Evolutionary conservation across 2,329 filamentous ascomycete genomes (phyloP).

Genomic region (Aspergillus sp.): DNA sequence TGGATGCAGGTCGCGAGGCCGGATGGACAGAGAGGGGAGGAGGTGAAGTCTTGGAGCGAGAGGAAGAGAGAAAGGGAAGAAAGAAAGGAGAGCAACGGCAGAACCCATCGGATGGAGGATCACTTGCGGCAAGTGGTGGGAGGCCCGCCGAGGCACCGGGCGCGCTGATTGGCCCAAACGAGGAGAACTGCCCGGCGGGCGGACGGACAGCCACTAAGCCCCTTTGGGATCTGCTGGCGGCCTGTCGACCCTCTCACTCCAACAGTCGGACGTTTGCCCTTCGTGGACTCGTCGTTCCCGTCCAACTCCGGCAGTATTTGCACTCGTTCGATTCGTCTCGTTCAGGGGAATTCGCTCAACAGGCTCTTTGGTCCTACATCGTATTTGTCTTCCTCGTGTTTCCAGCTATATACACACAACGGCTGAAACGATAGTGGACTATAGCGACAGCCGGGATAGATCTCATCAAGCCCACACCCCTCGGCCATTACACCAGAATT

Average conservation of each 20-base stretch:
- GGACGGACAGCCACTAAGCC: conserved; percentile 28
- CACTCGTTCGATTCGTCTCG: conserved; percentile 61
- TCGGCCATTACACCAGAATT: neutral
- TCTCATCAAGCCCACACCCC: neutral
- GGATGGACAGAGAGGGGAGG: conserved; percentile 9
- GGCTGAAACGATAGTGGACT: neutral
- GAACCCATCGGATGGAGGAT: conserved; percentile 25
- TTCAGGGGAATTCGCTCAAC: conserved; percentile 36
- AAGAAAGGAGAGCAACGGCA: conserved; percentile 32
- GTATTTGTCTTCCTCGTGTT: neutral
- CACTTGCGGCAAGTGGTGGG: conserved; percentile 29
- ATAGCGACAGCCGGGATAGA: neutral
- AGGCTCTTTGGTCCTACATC: neutral
- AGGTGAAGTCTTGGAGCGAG: conserved; percentile 6
- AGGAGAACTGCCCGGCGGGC: conserved; percentile 28
- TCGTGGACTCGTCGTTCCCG: neutral
- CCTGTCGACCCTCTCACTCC: neutral
- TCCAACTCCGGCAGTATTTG: conserved; percentile 56
- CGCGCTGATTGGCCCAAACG: conserved; percentile 36
- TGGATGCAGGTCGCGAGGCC: conserved; percentile 8
- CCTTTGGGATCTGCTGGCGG: conserved; percentile 20
- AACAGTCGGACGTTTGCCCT: conserved; percentile 2
- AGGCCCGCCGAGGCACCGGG: conserved; percentile 30
- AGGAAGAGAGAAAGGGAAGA: conserved; percentile 13
- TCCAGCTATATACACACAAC: neutral